These are phyloP conservation scores for Iodosphaeria phyllophila DNA, from an alignment of 2,329 filamentous ascomycete species.

Conservation along the genomic window DNA sequence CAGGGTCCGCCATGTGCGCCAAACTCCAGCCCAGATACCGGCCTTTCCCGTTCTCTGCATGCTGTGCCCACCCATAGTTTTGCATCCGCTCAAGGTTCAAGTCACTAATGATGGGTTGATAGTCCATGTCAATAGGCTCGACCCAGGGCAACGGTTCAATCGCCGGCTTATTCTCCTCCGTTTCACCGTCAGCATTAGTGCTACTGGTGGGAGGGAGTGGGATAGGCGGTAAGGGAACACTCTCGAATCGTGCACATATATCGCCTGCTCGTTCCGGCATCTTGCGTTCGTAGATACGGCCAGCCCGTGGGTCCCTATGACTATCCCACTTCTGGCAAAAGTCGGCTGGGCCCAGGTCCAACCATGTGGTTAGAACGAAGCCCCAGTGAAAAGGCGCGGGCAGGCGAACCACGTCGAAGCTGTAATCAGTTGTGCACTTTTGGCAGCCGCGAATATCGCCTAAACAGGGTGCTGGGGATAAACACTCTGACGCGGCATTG, in stretches of 20 bases:
- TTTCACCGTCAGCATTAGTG: too few relatives aligned
- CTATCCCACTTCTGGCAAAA: conserved; percentile 9
- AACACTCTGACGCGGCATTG: conserved; percentile 4
- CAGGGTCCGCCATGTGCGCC: conserved; percentile 6
- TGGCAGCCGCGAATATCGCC: conserved; percentile 6
- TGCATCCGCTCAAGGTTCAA: conserved; percentile 6
- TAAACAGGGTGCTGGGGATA: too few relatives aligned
- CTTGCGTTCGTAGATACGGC: conserved; percentile 3
- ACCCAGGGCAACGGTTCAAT: too few relatives aligned
- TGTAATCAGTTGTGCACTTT: conserved; percentile 8
- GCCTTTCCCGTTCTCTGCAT: conserved; percentile 4
- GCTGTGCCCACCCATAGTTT: conserved; percentile 6
- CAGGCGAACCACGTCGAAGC: conserved; percentile 6
- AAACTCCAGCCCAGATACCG: conserved; percentile 5
- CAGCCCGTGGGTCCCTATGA: conserved; percentile 6
- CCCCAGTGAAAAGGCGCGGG: conserved; percentile 9
- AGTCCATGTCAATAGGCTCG: too few relatives aligned
- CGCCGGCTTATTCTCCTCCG: too few relatives aligned
- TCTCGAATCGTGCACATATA: conserved; percentile 7
- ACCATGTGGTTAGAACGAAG: conserved; percentile 8
- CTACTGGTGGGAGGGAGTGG: too few relatives aligned
- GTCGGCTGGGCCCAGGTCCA: conserved; percentile 8
- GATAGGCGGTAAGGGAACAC: conserved; percentile 3
- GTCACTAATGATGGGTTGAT: conserved; percentile 4
- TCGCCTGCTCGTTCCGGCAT: conserved; percentile 2